phyloP scores from a whole-genome alignment of 2,329 filamentous ascomycete species.

The Fusarium virguliforme region DNA sequence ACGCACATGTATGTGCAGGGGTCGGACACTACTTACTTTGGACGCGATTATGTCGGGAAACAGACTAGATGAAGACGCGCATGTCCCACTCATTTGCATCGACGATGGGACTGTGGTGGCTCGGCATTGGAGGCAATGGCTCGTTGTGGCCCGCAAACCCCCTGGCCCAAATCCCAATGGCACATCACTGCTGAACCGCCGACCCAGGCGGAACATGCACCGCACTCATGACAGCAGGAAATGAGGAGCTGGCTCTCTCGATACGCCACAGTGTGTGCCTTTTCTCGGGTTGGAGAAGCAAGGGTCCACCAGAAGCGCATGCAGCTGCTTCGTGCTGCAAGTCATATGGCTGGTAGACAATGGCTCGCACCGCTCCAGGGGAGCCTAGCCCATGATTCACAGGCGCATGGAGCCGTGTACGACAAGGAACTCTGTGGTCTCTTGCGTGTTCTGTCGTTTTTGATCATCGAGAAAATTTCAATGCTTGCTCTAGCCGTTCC shows the following conservation, averaged over 20 bases:
- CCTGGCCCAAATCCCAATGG: not conserved
- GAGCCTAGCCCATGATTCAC: not conserved
- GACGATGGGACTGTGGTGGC: not conserved
- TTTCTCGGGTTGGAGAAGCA: not conserved
- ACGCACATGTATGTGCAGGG: not conserved
- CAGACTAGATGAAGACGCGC: not conserved
- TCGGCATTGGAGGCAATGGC: not conserved
- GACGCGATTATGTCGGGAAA: not conserved
- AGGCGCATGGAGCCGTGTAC: not conserved
- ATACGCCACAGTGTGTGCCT: not conserved
- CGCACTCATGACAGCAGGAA: not conserved
- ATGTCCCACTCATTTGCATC: not conserved
- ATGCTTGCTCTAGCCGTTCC: not conserved
- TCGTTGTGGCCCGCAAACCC: not conserved
- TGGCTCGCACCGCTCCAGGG: not conserved
- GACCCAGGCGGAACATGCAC: not conserved
- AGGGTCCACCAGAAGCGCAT: not conserved
- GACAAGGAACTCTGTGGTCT: slow-evolving; percentile 1
- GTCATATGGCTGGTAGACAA: not conserved
- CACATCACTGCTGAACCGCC: not conserved
- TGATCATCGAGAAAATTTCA: not conserved
- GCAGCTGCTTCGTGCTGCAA: not conserved
- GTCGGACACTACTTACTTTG: not conserved
- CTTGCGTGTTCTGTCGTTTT: not conserved
- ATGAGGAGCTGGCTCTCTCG: not conserved